These are phyloP conservation scores for Imleria badia DNA, from an alignment of 768 basidiomycete genomes.

Conservation along the genomic window DNA sequence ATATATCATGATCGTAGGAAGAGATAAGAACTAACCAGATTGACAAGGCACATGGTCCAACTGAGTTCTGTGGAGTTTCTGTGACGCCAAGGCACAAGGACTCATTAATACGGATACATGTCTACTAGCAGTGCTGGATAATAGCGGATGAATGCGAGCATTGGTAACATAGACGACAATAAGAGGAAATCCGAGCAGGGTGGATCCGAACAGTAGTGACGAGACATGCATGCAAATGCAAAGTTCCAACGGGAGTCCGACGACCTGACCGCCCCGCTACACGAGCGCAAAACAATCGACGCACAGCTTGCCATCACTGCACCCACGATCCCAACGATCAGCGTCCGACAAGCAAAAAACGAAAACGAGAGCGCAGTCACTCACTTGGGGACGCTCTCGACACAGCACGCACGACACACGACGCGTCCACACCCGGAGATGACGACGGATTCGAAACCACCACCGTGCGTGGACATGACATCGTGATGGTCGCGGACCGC, in stretches of 20 bases:
- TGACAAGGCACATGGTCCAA: neutral
- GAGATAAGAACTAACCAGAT: too few relatives aligned
- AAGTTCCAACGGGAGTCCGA: neutral
- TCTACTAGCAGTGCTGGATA: conserved; percentile 4
- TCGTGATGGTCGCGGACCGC: conserved; percentile 1
- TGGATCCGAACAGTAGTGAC: neutral
- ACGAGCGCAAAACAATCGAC: conserved; percentile 32
- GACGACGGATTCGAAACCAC: conserved; percentile 9
- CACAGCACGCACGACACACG: conserved; percentile 36
- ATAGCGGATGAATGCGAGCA: conserved; percentile 5
- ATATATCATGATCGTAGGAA: neutral
- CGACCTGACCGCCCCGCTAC: neutral
- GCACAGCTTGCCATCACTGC: conserved; percentile 33
- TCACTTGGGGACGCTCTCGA: conserved; percentile 37
- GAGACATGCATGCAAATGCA: neutral
- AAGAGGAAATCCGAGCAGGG: neutral
- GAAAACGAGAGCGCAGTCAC: conserved; percentile 2
- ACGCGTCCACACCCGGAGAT: conserved; percentile 36
- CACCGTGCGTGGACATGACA: neutral
- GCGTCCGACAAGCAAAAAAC: neutral
- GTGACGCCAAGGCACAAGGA: too few relatives aligned
- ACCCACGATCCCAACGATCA: conserved; percentile 3
- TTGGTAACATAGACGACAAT: conserved; percentile 1
- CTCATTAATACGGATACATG: conserved; percentile 15
- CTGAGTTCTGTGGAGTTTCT: neutral